Percentiles rank a stretch among this genome's conserved stretches.
Evolutionary conservation across 2,329 filamentous ascomycete genomes (phyloP).

Genomic region (Pestalotiopsis sp.): DNA sequence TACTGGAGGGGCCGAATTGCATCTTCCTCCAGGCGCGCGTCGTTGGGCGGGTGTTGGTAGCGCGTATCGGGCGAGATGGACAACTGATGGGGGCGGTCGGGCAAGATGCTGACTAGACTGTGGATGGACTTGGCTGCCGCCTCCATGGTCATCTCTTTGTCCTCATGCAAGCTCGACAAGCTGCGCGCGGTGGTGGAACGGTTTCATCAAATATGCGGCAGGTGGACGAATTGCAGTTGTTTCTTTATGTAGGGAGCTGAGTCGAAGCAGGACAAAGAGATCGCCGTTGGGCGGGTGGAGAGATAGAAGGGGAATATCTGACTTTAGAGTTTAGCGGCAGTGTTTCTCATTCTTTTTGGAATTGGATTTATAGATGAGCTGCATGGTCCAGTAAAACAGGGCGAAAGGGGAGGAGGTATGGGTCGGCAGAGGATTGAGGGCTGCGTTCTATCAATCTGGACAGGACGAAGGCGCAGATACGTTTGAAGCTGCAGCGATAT

Average conservation of each 20-base stretch:
- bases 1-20: constrained; percentile 53
- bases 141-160: constrained; percentile 47
- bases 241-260: background rate
- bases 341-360: background rate
- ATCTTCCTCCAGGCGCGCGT: constrained; percentile 47
- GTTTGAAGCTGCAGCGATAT: background rate
- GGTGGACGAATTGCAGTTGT: constrained; percentile 4
- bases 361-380: background rate
- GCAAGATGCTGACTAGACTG: constrained; percentile 51
- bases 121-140: constrained; percentile 58
- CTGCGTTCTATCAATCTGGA: background rate
- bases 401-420: background rate
- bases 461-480: background rate
- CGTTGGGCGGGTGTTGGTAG: constrained; percentile 43
- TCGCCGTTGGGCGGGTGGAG: constrained; percentile 15
- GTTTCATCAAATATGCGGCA: constrained; percentile 27
- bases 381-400: background rate
- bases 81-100: constrained; percentile 53
- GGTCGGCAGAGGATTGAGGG: background rate
- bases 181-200: constrained; percentile 28
- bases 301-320: constrained; percentile 13
- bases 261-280: background rate
- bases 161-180: constrained; percentile 30
- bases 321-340: constrained; percentile 20
- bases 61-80: constrained; percentile 48